These are phyloP conservation scores for Pseudogymnoascus destructans DNA, from an alignment of 2,329 filamentous ascomycete genomes.

Conservation along the genomic window DNA sequence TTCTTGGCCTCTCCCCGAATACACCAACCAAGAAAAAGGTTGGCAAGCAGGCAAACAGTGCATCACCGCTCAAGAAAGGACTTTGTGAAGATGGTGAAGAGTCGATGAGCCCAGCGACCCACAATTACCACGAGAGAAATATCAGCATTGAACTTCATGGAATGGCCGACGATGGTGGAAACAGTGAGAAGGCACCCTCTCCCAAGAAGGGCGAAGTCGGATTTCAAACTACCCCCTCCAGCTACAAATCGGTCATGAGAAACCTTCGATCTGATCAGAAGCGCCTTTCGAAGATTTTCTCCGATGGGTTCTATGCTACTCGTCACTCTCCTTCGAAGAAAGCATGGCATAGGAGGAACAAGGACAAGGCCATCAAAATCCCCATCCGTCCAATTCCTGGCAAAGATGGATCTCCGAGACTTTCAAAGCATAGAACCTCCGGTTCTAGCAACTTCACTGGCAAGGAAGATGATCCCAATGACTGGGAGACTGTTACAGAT, in stretches of 20 bases:
- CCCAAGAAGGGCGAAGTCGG: neutral
- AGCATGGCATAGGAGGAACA: neutral
- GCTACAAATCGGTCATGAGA: neutral
- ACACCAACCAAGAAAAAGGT: neutral
- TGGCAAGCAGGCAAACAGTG: neutral
- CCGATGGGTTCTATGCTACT: constrained; percentile 9
- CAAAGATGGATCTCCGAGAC: neutral
- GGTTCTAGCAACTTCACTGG: constrained; percentile 4
- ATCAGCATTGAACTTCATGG: constrained; percentile 14
- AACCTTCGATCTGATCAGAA: constrained; percentile 3
- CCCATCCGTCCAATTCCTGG: neutral
- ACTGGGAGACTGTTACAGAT: constrained; percentile 25
- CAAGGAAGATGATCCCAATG: constrained; percentile 18
- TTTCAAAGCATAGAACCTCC: neutral
- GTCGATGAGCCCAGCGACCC: neutral
- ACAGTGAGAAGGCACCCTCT: constrained; percentile 9
- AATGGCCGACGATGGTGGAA: constrained; percentile 19
- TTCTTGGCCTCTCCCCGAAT: constrained; percentile 13
- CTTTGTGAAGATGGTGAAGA: constrained; percentile 4
- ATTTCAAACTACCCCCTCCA: neutral
- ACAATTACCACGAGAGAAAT: constrained; percentile 11
- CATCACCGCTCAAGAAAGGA: neutral
- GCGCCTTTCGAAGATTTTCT: constrained; percentile 14
- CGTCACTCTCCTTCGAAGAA: constrained; percentile 10
- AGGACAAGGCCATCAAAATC: neutral